A percentile compares a stretch with the other conserved stretches of the same genome.
Evolutionary conservation across 2,329 filamentous ascomycete genomes (phyloP).

Genomic region (Fusarium chuoi): DNA sequence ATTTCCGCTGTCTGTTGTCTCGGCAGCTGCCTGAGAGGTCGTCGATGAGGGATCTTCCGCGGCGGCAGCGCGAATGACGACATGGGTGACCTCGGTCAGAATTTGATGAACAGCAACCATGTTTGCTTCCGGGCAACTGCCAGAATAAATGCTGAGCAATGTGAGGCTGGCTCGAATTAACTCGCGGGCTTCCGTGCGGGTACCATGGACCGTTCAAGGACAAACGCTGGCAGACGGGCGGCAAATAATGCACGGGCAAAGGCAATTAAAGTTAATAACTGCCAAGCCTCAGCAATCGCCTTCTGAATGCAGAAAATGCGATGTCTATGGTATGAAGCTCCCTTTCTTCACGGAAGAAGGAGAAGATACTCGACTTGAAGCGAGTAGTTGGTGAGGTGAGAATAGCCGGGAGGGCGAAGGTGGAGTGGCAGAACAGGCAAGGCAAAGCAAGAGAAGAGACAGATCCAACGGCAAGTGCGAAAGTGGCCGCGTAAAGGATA

Average conservation of each 20-base stretch:
- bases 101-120: slow-evolving; percentile 44
- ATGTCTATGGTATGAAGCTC: neutral
- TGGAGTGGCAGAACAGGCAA: slow-evolving; percentile 37
- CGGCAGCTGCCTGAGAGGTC: slow-evolving; percentile 30
- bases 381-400: slow-evolving; percentile 35
- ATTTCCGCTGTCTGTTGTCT: slow-evolving; percentile 15
- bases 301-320: neutral
- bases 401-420: slow-evolving; percentile 36
- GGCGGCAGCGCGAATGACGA: slow-evolving; percentile 40
- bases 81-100: slow-evolving; percentile 40
- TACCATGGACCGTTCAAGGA: slow-evolving; percentile 41
- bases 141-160: slow-evolving; percentile 32
- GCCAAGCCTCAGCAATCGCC: slow-evolving; percentile 24
- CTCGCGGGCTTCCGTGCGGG: slow-evolving; percentile 40
- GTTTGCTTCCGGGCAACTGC: slow-evolving; percentile 20
- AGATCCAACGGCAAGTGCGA: slow-evolving; percentile 31
- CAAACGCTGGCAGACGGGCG: slow-evolving; percentile 34
- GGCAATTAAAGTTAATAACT: slow-evolving; percentile 27
- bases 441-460: slow-evolving; percentile 24
- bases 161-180: slow-evolving; percentile 41
- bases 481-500: slow-evolving; percentile 35
- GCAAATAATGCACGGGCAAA: slow-evolving; percentile 31
- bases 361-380: slow-evolving; percentile 24
- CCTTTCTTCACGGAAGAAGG: slow-evolving; percentile 16
- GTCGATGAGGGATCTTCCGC: slow-evolving; percentile 36